Evolutionary conservation across 1,284 basidiomycete species (phyloP).

Genomic region (Cryptococcus hybrid): DNA sequence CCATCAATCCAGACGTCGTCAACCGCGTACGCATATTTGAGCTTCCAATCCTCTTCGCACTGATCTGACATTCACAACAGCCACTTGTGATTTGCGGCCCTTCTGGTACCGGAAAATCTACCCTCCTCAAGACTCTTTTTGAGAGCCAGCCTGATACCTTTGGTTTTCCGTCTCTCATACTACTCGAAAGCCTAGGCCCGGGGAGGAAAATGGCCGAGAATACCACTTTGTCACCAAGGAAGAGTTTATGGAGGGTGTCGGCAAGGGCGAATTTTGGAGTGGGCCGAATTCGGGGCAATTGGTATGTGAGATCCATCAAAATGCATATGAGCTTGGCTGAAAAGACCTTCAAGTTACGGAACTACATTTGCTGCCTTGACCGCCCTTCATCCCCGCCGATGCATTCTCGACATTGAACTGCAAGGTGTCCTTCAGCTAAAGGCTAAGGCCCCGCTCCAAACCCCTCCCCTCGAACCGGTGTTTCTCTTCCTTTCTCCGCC

Average conservation of each 20-base stretch:
- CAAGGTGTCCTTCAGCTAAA: constrained; percentile 94
- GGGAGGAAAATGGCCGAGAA: constrained; percentile 10
- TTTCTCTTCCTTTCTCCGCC: constrained; percentile 95
- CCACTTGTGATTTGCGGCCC: constrained; percentile 66
- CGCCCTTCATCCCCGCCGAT: constrained; percentile 62
- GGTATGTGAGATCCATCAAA: constrained; percentile 51
- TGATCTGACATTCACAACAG: constrained; percentile 18
- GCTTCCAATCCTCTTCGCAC: background rate
- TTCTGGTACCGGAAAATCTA: constrained; percentile 22
- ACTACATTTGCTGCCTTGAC: constrained; percentile 72
- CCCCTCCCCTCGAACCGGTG: constrained; percentile 68
- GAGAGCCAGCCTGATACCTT: constrained; percentile 78
- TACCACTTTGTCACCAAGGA: constrained; percentile 51
- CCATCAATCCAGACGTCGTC: constrained; percentile 30
- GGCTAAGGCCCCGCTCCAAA: constrained; percentile 57
- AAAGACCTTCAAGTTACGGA: constrained; percentile 59
- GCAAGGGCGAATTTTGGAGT: constrained; percentile 59
- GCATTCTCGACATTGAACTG: constrained; percentile 95
- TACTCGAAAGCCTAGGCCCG: constrained; percentile 61
- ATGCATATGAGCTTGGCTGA: background rate
- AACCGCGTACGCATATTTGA: constrained; percentile 13
- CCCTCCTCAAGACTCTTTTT: constrained; percentile 66
- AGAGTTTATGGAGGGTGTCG: constrained; percentile 55
- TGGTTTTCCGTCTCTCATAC: constrained; percentile 95
- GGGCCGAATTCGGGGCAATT: constrained; percentile 84